Base-by-base conservation (phyloP, 768 basidiomycete genomes). In the Leccinum variicolor region DNA sequence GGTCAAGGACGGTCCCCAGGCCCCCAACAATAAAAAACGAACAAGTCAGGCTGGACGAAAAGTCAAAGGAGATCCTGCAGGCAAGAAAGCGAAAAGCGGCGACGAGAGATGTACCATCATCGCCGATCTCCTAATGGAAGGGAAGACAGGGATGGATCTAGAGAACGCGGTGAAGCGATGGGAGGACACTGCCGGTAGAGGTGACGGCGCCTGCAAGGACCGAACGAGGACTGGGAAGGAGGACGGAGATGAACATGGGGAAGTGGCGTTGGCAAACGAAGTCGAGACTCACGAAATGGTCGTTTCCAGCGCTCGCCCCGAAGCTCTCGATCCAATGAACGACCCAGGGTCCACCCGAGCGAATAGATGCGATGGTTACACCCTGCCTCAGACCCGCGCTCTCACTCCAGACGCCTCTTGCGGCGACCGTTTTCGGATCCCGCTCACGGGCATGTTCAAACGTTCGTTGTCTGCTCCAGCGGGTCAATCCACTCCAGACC, bases 51-150 rank as follows among this genome's bases (percentile, higher is more conserved):
- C 53, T 8, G 70, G 57, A 11, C 58, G 65, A 48, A 68, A 74
- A 64, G 43, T 62, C 63, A 66, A 74, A 48, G 62, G 72, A 56
- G 71, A 69, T 54, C 62, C 70, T 48, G 64, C 63, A 58, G 59
- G 59, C 51, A 69, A 70, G 68, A 64, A 64, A 62, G 47, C 52
- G 52, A 73, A 72, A 50, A 65, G 62, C 49, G 62, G 70, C n/a
- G 85, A 84, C 59, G 84, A 78, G 63, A 74, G 88, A 52, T 83
- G 84, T 62, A 77, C 79, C 25, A 83, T 88, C 69, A 89, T 90
- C 55, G 86, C 85, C 4, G 80, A 82, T 55, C 73, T 89, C 47
- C 73, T 90, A 26, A 82, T 81, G 1, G 82, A 84, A 62, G 89
- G 89, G 3, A 85, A 86, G 72, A 84, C 74, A 52, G 89, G 89